phyloP scores from a whole-genome alignment of 129 eudicot genomes.

The Flaveria trinervia region DNA sequence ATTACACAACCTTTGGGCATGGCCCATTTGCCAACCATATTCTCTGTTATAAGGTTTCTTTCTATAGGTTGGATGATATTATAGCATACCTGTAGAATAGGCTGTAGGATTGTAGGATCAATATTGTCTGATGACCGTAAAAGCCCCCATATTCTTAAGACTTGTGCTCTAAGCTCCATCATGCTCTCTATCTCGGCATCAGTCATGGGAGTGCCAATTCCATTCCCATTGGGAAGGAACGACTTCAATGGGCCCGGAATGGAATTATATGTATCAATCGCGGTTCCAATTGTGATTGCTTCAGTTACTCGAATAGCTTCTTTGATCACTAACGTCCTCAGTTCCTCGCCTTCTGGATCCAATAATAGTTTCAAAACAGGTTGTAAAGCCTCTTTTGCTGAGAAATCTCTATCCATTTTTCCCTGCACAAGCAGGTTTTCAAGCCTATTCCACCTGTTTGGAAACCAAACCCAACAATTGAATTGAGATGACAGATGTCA shows the following conservation, averaged over 20 bases:
- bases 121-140: constrained; percentile 60
- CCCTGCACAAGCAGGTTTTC: constrained; percentile 95
- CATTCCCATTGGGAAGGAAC: constrained; percentile 50
- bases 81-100: constrained; percentile 70
- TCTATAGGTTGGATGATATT: constrained; percentile 7
- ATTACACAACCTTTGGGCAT: neutral
- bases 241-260: constrained; percentile 57
- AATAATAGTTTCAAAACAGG: constrained; percentile 84
- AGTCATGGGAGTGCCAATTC: constrained; percentile 45
- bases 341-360: constrained; percentile 86
- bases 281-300: constrained; percentile 65
- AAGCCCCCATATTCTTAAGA: constrained; percentile 85
- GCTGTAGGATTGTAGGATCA: constrained; percentile 83
- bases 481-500: neutral
- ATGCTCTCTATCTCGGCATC: constrained; percentile 57
- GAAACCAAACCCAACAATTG: constrained; percentile 15
- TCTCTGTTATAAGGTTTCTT: neutral
- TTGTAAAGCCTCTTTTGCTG: constrained; percentile 91
- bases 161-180: constrained; percentile 93
- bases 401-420: constrained; percentile 72
- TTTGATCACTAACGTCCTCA: constrained; percentile 71
- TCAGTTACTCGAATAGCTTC: constrained; percentile 87
- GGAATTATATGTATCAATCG: constrained; percentile 68
- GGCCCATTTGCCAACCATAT: constrained; percentile 1
- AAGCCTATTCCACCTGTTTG: constrained; percentile 91